Base-by-base conservation (phyloP, 2,329 filamentous ascomycete genomes). In the Hypoxylon sp. region DNA sequence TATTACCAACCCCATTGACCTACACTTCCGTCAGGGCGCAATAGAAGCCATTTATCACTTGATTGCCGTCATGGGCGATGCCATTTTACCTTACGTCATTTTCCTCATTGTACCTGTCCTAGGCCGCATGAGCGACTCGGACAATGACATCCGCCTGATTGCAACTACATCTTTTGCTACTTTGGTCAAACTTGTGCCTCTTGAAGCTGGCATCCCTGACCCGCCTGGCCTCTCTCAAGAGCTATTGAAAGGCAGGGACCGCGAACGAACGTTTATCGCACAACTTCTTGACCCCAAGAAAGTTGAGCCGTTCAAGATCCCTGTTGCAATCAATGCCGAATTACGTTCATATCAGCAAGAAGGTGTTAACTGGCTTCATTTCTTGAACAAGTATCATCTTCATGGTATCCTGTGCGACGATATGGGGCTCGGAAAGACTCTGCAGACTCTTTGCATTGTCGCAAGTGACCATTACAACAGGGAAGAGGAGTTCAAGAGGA, bases 331-430 rank as follows among this genome's bases (percentile, higher is more conserved):
- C 83, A 98, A 98, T 80, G 97, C 96, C 0, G 93, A 97, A 75
- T 87, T 99, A 56, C 93, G 96, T 70, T 97, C 94, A 0, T 99
- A 99, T 77, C 97, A 99, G 79, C 96, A 99, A 80, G 96, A 99
- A 59, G 96, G 96, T 78, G 95, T 99, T 77, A 99, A 99, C 78
- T 99, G 96, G 96, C 88, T 99, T 56, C 91, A 97, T 62, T 99
- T 99, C 82, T 90, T 99, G 73, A 99, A 99, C 79, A 94, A 94
- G 63, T 99, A 98, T 78, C 95, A 99, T 75, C 88, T 99, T 1
- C 97, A 99, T 74, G 96, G 96, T 52, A 98, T 99, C 79, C 92
- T 99, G 65, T 99, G 96, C 78, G 96, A 99, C 76, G 96, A 99
- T 79, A 99, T 99, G 96, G 96, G 96, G 76, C 91, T 99, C 28